Percentiles rank a stretch among this genome's conserved stretches.
Evolutionary conservation across 768 basidiomycete genomes (phyloP).

Genomic region (Mycena floridula): DNA sequence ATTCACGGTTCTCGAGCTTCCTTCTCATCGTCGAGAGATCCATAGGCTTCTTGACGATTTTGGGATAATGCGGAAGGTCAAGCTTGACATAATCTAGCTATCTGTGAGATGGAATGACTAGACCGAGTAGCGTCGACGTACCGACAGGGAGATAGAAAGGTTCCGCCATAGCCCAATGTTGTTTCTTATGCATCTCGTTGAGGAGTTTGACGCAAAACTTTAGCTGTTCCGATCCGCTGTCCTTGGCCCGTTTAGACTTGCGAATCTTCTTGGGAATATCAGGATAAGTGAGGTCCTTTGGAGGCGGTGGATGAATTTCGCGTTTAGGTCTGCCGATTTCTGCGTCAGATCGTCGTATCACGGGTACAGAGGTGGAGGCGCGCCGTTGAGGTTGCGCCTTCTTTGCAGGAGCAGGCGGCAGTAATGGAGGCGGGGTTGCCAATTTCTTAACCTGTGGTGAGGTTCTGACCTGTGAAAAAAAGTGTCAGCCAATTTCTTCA

Average conservation of each 20-base stretch:
- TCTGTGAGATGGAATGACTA: conserved; percentile 2
- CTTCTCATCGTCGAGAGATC: conserved; percentile 84
- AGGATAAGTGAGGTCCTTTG: conserved; percentile 83
- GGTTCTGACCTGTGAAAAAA: conserved; percentile 2
- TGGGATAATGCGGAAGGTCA: conserved; percentile 79
- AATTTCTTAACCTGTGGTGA: conserved; percentile 36
- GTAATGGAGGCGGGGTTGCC: conserved; percentile 38
- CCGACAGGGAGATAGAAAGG: conserved; percentile 96
- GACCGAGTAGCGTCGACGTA: too few relatives aligned
- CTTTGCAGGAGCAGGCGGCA: conserved; percentile 39
- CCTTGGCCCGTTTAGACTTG: conserved; percentile 53
- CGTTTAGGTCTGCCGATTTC: conserved; percentile 82
- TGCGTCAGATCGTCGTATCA: conserved; percentile 75
- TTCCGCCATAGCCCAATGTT: conserved; percentile 62
- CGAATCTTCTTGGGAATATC: conserved; percentile 68
- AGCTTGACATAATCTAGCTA: conserved; percentile 67
- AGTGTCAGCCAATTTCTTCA: conserved; percentile 2
- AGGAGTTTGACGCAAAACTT: conserved; percentile 76
- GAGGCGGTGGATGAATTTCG: conserved; percentile 93
- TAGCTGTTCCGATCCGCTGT: conserved; percentile 75
- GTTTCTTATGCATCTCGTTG: conserved; percentile 71
- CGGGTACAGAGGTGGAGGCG: conserved; percentile 74
- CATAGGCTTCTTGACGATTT: conserved; percentile 92
- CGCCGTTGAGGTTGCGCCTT: conserved; percentile 49
- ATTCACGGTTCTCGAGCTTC: conserved; percentile 76